Evolutionary conservation across 768 basidiomycete genomes (phyloP).

Genomic region (Boletales sp.): DNA sequence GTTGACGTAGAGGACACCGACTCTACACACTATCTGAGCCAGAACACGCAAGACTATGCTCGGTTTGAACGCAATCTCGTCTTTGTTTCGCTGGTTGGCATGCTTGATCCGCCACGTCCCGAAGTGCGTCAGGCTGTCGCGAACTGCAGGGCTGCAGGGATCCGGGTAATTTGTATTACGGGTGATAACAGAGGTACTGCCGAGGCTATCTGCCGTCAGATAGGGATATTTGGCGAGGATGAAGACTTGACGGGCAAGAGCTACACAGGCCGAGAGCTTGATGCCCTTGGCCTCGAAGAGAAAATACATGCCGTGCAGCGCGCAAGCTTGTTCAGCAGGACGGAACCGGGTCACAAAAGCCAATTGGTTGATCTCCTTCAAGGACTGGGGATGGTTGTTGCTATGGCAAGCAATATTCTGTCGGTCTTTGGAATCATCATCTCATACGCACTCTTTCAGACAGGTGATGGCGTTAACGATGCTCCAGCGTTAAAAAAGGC

Average conservation of each 20-base stretch:
- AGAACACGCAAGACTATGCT: slow-evolving; percentile 76
- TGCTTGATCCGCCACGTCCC: slow-evolving; percentile 96
- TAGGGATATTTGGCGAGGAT: slow-evolving; percentile 84
- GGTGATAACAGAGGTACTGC: slow-evolving; percentile 98
- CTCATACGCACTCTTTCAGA: slow-evolving; percentile 43
- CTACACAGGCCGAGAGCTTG: slow-evolving; percentile 91
- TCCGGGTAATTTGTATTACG: slow-evolving; percentile 95
- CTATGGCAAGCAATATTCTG: slow-evolving; percentile 62
- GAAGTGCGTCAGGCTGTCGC: slow-evolving; percentile 85
- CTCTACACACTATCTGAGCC: slow-evolving; percentile 74
- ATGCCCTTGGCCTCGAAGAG: slow-evolving; percentile 73
- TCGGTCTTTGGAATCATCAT: slow-evolving; percentile 7
- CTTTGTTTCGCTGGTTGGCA: slow-evolving; percentile 94
- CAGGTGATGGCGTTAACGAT: slow-evolving; percentile 97
- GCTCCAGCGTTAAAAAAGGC: slow-evolving; percentile 96
- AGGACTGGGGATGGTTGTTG: slow-evolving; percentile 87
- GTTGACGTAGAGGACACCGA: slow-evolving; percentile 74
- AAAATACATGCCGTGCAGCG: slow-evolving; percentile 84
- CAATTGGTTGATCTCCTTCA: slow-evolving; percentile 94
- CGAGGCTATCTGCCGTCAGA: slow-evolving; percentile 94
- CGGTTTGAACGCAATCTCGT: slow-evolving; percentile 90
- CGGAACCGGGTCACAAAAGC: slow-evolving; percentile 93
- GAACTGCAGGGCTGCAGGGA: slow-evolving; percentile 89
- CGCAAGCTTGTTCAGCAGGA: slow-evolving; percentile 88
- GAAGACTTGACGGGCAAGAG: slow-evolving; percentile 95